phyloP scores from a whole-genome alignment of 139 green algal species.

The Closterium sp. region DNA sequence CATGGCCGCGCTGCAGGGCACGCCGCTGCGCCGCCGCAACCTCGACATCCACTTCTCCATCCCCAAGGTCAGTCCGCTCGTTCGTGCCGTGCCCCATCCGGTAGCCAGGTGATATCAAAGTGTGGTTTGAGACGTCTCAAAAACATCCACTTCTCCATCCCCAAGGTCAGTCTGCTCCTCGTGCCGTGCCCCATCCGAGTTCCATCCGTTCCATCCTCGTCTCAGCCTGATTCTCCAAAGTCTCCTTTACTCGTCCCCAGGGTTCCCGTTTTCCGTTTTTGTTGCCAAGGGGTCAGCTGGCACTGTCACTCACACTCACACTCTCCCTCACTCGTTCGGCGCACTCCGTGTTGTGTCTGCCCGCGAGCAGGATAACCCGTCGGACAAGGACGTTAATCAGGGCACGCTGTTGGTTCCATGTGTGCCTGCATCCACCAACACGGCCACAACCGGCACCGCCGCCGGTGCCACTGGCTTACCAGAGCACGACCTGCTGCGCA shows the following conservation, averaged over 20 bases:
- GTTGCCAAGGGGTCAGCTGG: no score
- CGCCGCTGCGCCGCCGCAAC: slow-evolving; percentile 46
- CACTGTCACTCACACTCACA: not conserved
- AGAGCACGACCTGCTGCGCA: slow-evolving; percentile 70
- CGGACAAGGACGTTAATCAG: slow-evolving; percentile 62
- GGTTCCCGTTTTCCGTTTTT: no score
- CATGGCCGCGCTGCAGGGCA: slow-evolving; percentile 65
- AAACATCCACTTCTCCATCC: slow-evolving; percentile 73
- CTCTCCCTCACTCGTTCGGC: no score
- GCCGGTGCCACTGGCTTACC: not conserved
- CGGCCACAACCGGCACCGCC: no score
- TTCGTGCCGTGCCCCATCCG: no score
- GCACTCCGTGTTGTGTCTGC: no score
- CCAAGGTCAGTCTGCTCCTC: slow-evolving; percentile 56
- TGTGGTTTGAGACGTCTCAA: no score
- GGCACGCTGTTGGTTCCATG: slow-evolving; percentile 82
- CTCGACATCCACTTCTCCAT: slow-evolving; percentile 74
- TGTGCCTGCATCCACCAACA: slow-evolving; percentile 64
- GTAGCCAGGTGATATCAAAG: no score
- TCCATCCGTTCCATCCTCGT: no score
- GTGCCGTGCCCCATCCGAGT: no score
- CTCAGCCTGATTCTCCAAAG: no score
- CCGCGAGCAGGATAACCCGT: slow-evolving; percentile 43
- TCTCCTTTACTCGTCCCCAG: no score
- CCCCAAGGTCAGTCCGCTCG: slow-evolving; percentile 54